These are phyloP conservation scores for Beauveria medogensis DNA, from an alignment of 2,329 filamentous ascomycete genomes.

Conservation along the genomic window DNA sequence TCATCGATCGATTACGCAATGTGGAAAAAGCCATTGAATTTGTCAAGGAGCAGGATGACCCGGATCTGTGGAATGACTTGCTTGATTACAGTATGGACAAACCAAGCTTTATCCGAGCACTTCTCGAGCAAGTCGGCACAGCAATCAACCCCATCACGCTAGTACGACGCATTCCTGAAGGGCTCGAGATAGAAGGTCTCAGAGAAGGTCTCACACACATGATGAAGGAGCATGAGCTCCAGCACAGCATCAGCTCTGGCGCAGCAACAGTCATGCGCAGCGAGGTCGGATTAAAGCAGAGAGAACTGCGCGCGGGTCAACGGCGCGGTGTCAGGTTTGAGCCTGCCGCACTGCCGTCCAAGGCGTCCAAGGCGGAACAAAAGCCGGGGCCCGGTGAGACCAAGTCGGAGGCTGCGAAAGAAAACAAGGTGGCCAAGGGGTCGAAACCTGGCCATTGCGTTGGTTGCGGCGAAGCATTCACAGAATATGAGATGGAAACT, in stretches of 20 bases:
- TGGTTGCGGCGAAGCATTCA: constrained; percentile 47
- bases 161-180: constrained; percentile 83
- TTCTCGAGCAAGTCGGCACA: constrained; percentile 90
- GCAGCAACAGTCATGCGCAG: constrained; percentile 80
- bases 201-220: constrained; percentile 82
- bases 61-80: constrained; percentile 89
- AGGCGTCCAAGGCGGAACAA: constrained; percentile 31
- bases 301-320: constrained; percentile 68
- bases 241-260: constrained; percentile 83
- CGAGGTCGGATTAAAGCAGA: constrained; percentile 81
- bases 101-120: constrained; percentile 82
- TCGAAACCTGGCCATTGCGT: constrained; percentile 50
- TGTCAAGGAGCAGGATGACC: constrained; percentile 85
- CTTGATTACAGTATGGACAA: constrained; percentile 97
- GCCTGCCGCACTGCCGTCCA: constrained; percentile 34
- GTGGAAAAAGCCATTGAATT: constrained; percentile 91
- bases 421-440: constrained; percentile 17
- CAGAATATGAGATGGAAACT: constrained; percentile 58
- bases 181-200: constrained; percentile 84
- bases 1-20: constrained; percentile 87
- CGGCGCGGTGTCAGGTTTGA: constrained; percentile 85
- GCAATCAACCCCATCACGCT: constrained; percentile 87
- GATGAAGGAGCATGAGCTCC: constrained; percentile 92
- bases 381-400: constrained; percentile 16
- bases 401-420: constrained; percentile 14